Conservation (phyloP, 768 basidiomycete species). For the Neoboletus brunneissimus region DNA sequence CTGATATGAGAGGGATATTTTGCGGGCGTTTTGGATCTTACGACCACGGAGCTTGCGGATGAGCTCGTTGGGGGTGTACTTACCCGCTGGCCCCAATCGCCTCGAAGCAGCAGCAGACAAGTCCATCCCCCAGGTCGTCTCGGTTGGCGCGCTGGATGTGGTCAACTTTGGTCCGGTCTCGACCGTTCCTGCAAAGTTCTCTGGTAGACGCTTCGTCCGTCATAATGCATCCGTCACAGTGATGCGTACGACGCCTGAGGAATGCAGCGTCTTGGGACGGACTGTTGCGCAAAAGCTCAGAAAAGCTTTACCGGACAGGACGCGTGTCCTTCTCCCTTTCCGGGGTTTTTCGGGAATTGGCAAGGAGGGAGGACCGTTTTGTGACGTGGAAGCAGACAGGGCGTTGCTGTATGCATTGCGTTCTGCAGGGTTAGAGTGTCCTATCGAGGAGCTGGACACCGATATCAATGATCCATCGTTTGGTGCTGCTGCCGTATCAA, state of each 20-base stretch:
- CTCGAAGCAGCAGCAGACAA: conserved; percentile 25
- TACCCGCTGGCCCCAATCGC: conserved; percentile 24
- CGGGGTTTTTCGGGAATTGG: conserved; percentile 29
- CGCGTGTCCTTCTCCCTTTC: conserved; percentile 25
- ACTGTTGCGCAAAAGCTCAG: conserved; percentile 22
- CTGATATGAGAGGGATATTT: conserved; percentile 26
- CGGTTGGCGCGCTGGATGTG: conserved; percentile 33
- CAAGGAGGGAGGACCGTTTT: conserved; percentile 21
- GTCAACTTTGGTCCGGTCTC: conserved; percentile 33
- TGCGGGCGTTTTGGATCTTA: conserved; percentile 29
- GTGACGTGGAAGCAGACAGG: conserved; percentile 24
- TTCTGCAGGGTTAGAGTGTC: conserved; percentile 14
- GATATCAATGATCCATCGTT: conserved; percentile 29
- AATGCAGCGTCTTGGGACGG: conserved; percentile 22
- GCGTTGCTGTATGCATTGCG: conserved; percentile 19
- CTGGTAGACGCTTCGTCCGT: conserved; percentile 13
- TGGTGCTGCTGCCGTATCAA: conserved; percentile 10
- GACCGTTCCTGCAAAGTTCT: conserved; percentile 24
- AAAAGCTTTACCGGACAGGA: conserved; percentile 12
- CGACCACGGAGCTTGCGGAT: conserved; percentile 34
- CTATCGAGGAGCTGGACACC: conserved; percentile 22
- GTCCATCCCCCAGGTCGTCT: conserved; percentile 30
- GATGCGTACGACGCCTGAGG: conserved; percentile 30
- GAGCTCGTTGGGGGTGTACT: conserved; percentile 32
- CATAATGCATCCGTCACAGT: conserved; percentile 31